Evolutionary conservation across 2,329 filamentous ascomycete genomes (phyloP).

Genomic region (Sclerotinia subarctica): DNA sequence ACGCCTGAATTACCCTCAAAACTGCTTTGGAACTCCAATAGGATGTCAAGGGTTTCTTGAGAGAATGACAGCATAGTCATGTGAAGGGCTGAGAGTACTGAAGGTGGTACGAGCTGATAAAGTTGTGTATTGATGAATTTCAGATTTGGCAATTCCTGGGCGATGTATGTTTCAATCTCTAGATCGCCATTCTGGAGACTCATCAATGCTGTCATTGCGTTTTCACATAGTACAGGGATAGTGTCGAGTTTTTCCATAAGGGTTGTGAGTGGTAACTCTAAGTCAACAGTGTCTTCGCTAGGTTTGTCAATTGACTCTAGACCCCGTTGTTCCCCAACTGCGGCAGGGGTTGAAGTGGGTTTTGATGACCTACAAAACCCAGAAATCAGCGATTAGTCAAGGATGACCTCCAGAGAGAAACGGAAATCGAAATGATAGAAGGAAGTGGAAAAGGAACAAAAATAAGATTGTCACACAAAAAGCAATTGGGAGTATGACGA

Average conservation of each 20-base stretch:
- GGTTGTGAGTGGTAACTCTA: neutral
- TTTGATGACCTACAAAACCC: neutral
- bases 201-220: neutral
- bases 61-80: neutral
- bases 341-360: neutral
- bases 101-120: conserved; percentile 6
- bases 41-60: neutral
- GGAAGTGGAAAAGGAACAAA: neutral
- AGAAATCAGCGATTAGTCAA: neutral
- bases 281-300: neutral
- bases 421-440: neutral
- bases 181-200: neutral
- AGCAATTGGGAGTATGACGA: neutral
- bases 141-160: neutral
- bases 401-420: neutral
- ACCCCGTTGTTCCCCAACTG: neutral
- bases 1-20: neutral
- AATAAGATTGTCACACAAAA: neutral
- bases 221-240: neutral
- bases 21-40: neutral
- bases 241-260: neutral
- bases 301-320: neutral
- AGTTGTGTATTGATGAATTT: neutral
- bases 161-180: neutral
- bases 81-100: neutral